Evolutionary conservation across 345 rosid genomes (phyloP), one percentile per base, ranked within the genome.

Genomic region (Theobroma cacao): DNA sequence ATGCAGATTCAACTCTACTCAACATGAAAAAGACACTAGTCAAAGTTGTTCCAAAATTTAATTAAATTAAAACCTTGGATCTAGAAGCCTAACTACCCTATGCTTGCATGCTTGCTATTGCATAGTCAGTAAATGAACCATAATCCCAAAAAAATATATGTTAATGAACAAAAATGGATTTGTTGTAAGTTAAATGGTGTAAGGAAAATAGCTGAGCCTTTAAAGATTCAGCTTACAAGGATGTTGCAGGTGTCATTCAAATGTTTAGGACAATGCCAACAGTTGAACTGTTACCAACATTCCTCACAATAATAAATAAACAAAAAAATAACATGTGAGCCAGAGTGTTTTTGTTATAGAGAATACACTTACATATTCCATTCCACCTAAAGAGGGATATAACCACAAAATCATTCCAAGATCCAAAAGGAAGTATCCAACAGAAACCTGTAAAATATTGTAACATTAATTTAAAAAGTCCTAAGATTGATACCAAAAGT

Each of bases 321-420:
- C n/a, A 33, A 64, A 58, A 34, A 61, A 33, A 60, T 60, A 53
- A 50, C 56, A 36, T 40, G 59, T 66, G 41, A 15, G 47, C 9
- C 26, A 36, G 34, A 43, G 47, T 40, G 34, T 65, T 55, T 52
- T 45, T 34, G 6, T 2, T 41, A 30, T 26, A 47, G 7, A 67
- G 48, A 69, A 56, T 67, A 53, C 45, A 85, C 98, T 91, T 88
- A 91, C 98, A 85, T 89, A 95, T 80, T 95, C 98, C 79, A 86
- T 80, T 75, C 98, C 98, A 56, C 98, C 98, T 63, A 93, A 82
- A 78, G 91, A 88, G 72, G 98, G 98, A 85, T 90, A 93, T 59
- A 86, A 77, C 98, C 98, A 93, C 73, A 86, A 70, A 74, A 91
- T 95, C 95, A 92, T 92, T 71, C 79, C 91, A 62, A 95, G 91